Base-by-base conservation (phyloP, 2,329 filamentous ascomycete genomes). In the Dryadomyces quercivorus region DNA sequence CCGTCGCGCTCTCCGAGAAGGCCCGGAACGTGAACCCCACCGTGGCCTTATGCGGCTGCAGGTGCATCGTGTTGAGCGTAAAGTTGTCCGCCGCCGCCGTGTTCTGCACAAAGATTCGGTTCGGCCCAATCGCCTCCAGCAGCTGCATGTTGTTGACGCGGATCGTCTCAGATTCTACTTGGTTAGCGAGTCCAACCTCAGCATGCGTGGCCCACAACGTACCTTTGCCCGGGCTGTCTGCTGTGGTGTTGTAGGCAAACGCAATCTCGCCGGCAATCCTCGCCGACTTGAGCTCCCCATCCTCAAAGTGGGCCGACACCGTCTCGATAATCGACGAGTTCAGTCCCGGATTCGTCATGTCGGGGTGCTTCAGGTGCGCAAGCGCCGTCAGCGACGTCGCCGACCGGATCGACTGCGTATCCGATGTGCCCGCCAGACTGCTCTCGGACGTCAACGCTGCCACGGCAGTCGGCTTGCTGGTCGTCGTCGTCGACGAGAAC, bases 11-110 rank as follows among this genome's bases (percentile, higher is more conserved):
- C 36, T 90, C 83, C 34, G 87, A 70, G 61, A 93, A 88, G 12
- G 96, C 75, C 63, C 91, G 87, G 68, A 97, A 98, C 57, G 93
- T 95, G 72, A 98, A 97, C 8, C 86, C 92, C 7, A 92, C 83
- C 0, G 85, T 79, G 1, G 88, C 84, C 62, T 84, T 82, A 42
- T 47, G n/a, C 61, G 82, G 75, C 58, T 75, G 71, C 59, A 96
- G 78, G 64, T 84, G 82, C 15, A 82, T 75, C 7, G 93, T 71
- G 58, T 91, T 81, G 36, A 98, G 72, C 0, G 74, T 80, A 69
- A 94, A 98, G 64, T 92, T 85, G 56, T 94, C 91, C 3, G 85
- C 78, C 1, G 75, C 64, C 1, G 73, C 69, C 5, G 78, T 74
- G 61, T 89, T 85, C 36, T 84, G 81, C 52, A 97, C 83, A 69